These are phyloP conservation scores for Diospyros kaki DNA, from an alignment of 148 eudicot species.

Conservation along the genomic window DNA sequence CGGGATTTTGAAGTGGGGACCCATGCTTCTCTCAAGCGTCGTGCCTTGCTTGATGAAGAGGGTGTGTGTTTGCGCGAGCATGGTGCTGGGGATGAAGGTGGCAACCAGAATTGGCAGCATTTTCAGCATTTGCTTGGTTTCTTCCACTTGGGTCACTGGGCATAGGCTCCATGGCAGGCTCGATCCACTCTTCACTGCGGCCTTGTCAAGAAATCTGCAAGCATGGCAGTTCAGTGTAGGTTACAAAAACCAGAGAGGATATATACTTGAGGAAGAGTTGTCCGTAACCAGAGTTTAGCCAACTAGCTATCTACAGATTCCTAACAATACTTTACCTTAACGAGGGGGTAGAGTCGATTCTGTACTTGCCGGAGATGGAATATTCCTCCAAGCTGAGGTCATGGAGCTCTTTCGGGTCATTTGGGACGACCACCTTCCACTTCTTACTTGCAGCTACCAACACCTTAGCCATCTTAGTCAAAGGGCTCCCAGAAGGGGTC, in stretches of 20 bases:
- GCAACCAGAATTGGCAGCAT: conserved; percentile 70
- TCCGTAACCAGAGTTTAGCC: too few relatives aligned
- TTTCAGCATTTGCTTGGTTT: conserved; percentile 63
- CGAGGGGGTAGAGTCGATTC: too few relatives aligned
- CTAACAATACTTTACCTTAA: not conserved
- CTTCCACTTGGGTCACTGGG: conserved; percentile 74
- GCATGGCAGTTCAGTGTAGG: too few relatives aligned
- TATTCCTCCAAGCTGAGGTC: not conserved
- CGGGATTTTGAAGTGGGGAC: conserved; percentile 51
- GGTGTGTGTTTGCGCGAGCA: conserved; percentile 88
- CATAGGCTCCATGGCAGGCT: conserved; percentile 37
- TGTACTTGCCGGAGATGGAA: too few relatives aligned
- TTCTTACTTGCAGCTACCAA: conserved; percentile 49
- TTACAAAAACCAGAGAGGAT: too few relatives aligned
- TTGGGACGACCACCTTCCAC: conserved; percentile 34
- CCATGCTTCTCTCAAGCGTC: conserved; percentile 60
- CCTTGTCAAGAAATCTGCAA: conserved; percentile 76
- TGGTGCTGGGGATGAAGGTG: conserved; percentile 74
- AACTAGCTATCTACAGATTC: too few relatives aligned
- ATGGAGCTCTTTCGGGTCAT: conserved; percentile 42
- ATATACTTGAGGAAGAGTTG: too few relatives aligned
- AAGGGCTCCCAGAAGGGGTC: conserved; percentile 60
- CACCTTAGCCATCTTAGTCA: conserved; percentile 45
- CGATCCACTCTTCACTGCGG: conserved; percentile 43
- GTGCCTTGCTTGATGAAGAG: conserved; percentile 83